A percentile compares a stretch with the other conserved stretches of the same genome.
Evolutionary conservation across 345 rosid species (phyloP).

Genomic region (Populus tremula): DNA sequence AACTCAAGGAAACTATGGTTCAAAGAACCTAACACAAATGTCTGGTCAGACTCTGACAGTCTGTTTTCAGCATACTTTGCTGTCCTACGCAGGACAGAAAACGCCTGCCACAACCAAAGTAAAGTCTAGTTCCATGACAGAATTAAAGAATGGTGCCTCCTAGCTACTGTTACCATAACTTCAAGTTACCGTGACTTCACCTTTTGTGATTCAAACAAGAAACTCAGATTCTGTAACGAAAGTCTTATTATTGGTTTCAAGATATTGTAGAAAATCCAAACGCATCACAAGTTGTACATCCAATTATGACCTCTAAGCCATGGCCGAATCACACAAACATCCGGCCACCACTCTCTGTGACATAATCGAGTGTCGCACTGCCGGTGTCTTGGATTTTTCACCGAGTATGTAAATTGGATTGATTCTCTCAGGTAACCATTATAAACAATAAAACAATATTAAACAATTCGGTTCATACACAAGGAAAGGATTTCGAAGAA

Average conservation of each 20-base stretch:
- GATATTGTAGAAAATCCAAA: background rate
- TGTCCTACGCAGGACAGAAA: background rate
- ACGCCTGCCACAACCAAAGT: background rate
- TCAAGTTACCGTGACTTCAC: background rate
- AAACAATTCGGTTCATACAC: background rate
- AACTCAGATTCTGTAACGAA: background rate
- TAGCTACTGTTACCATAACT: background rate
- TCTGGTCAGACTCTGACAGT: too few relatives aligned
- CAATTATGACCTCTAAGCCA: background rate
- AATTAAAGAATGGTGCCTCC: background rate
- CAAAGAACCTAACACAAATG: background rate
- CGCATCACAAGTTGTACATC: background rate
- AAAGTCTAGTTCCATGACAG: background rate
- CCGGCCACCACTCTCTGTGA: background rate
- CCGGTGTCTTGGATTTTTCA: too few relatives aligned
- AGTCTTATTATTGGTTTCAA: background rate
- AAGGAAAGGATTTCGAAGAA: background rate
- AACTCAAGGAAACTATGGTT: background rate
- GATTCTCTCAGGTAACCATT: background rate
- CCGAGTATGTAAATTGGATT: background rate
- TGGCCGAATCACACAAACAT: background rate
- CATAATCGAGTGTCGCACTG: background rate
- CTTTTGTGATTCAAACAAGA: background rate
- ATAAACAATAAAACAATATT: background rate
- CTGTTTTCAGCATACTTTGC: too few relatives aligned